Conservation (phyloP, 2,329 filamentous ascomycete genomes). For the Sclerotinia nivalis region DNA sequence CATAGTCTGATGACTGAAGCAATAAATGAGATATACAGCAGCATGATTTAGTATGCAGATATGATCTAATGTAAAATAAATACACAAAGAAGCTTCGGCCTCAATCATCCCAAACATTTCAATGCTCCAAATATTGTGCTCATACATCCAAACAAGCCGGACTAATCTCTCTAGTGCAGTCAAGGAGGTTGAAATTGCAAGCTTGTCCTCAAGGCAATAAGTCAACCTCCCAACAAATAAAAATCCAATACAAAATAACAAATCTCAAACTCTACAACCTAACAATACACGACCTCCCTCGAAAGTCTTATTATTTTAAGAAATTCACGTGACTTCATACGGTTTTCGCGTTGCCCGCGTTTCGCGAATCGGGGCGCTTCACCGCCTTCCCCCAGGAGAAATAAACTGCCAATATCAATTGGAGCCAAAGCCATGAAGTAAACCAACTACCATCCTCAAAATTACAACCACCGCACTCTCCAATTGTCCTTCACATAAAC, state of each 20-base stretch:
- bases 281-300: not conserved
- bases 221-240: not conserved
- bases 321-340: not conserved
- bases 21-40: not conserved
- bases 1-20: slow-evolving; percentile 13
- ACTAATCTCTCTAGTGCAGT: not conserved
- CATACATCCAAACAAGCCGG: not conserved
- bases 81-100: not conserved
- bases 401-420: slow-evolving; percentile 7
- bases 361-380: not conserved
- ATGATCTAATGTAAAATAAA: not conserved
- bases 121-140: not conserved
- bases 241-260: not conserved
- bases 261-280: not conserved
- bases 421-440: slow-evolving; percentile 1
- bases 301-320: not conserved
- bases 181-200: not conserved
- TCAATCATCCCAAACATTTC: not conserved
- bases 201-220: not conserved
- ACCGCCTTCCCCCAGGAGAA: slow-evolving; percentile 17
- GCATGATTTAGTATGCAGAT: not conserved
- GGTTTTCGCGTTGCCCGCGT: slow-evolving; percentile 17
- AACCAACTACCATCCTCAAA: not conserved
- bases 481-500: not conserved
- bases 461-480: not conserved